These are phyloP conservation scores for Cystobasidium tubakii DNA, from an alignment of 768 basidiomycete species.

Conservation along the genomic window DNA sequence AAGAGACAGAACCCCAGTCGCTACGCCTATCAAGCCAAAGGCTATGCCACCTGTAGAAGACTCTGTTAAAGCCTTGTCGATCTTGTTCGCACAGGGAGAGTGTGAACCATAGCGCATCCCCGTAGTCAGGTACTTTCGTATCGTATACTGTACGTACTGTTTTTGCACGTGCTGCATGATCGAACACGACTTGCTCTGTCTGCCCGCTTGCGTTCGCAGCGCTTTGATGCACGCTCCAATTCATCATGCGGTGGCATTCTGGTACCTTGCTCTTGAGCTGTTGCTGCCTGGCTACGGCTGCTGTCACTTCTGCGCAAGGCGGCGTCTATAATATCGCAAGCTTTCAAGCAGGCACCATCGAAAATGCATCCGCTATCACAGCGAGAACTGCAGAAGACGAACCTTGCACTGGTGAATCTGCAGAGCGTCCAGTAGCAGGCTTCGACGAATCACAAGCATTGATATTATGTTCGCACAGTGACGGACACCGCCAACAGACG, in stretches of 20 bases:
- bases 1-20: background rate
- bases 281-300: background rate
- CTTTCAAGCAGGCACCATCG: constrained; percentile 1
- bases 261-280: background rate
- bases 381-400: background rate
- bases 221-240: background rate
- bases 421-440: no score
- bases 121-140: no score
- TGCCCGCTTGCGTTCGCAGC: no score
- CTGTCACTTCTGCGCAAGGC: background rate
- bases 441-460: no score
- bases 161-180: background rate
- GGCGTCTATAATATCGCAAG: background rate
- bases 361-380: background rate
- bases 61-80: no score
- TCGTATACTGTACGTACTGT: no score
- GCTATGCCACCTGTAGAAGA: no score
- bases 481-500: constrained; percentile 22
- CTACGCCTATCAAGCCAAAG: background rate
- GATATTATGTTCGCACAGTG: background rate
- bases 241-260: background rate
- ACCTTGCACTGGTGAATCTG: constrained; percentile 5
- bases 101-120: no score
- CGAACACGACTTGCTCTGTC: background rate
- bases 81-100: no score